Percentiles rank a stretch among this genome's conserved stretches.
Evolutionary conservation across 2,329 filamentous ascomycete species (phyloP).

Genomic region (Trichoderma sp.): DNA sequence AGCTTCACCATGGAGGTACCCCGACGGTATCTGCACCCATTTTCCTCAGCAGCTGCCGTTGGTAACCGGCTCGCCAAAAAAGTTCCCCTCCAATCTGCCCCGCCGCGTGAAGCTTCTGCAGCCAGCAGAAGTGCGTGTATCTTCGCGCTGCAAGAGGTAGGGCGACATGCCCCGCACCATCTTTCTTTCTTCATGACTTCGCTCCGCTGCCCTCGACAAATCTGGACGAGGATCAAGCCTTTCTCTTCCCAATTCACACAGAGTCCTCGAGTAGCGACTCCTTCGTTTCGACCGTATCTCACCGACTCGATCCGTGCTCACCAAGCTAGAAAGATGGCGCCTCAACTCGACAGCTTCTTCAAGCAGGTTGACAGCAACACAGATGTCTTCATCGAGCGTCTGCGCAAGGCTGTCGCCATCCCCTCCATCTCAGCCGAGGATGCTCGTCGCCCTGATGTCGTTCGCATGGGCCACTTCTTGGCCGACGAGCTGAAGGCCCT

Average conservation of each 20-base stretch:
- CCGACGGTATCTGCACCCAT: background rate
- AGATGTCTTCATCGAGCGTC: conserved; percentile 81
- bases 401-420: conserved; percentile 91
- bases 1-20: background rate
- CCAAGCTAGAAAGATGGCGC: conserved; percentile 78
- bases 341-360: conserved; percentile 89
- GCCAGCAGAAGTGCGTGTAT: conserved; percentile 3
- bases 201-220: conserved; percentile 30
- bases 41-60: conserved; percentile 27
- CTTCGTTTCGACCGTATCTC: conserved; percentile 47
- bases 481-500: conserved; percentile 78
- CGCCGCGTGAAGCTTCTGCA: conserved; percentile 21
- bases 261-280: background rate
- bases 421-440: conserved; percentile 94
- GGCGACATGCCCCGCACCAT: conserved; percentile 50
- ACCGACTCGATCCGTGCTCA: conserved; percentile 55
- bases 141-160: conserved; percentile 27
- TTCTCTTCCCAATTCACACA: conserved; percentile 26
- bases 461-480: conserved; percentile 95
- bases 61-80: conserved; percentile 30
- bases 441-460: conserved; percentile 83
- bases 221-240: conserved; percentile 25
- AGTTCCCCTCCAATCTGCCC: conserved; percentile 17
- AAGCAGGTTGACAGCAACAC: conserved; percentile 83
- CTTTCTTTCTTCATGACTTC: conserved; percentile 37